A percentile compares a stretch with the other conserved stretches of the same genome.
Evolutionary conservation across 345 rosid species (phyloP).

Genomic region (Euphorbia peplus): DNA sequence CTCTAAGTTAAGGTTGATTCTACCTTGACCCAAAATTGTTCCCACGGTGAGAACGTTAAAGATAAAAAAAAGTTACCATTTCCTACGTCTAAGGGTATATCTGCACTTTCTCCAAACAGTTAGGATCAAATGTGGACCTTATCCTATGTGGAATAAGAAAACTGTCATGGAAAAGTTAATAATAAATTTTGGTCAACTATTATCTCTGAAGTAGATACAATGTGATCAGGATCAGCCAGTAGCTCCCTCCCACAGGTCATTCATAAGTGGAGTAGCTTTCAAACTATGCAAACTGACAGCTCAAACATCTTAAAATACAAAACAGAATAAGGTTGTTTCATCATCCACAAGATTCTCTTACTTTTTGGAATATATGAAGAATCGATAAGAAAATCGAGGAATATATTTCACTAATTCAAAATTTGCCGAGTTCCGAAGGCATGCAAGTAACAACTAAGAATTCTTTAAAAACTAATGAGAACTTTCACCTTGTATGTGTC

Average conservation of each 20-base stretch:
- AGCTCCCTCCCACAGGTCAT: neutral
- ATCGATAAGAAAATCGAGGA: neutral
- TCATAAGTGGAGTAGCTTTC: neutral
- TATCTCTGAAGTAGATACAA: neutral
- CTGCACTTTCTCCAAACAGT: too few relatives aligned
- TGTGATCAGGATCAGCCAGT: neutral
- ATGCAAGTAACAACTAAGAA: neutral
- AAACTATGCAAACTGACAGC: neutral
- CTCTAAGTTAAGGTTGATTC: too few relatives aligned
- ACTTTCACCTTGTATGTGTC: neutral
- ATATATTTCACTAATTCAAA: neutral
- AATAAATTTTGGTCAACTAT: neutral
- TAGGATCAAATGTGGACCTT: too few relatives aligned
- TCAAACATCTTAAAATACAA: constrained; percentile 1
- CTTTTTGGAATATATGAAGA: neutral
- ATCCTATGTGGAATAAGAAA: too few relatives aligned
- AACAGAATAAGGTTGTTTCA: constrained; percentile 1
- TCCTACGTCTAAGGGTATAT: too few relatives aligned
- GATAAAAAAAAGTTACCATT: too few relatives aligned
- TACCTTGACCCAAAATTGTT: too few relatives aligned
- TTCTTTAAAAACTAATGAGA: neutral
- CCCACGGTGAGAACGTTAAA: too few relatives aligned
- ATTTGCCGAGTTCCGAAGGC: neutral
- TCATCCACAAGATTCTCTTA: neutral
- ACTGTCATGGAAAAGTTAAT: neutral